Evolutionary conservation across 768 basidiomycete genomes (phyloP), one percentile per base, ranked within the genome.

Genomic region (Tylopilus felleus): DNA sequence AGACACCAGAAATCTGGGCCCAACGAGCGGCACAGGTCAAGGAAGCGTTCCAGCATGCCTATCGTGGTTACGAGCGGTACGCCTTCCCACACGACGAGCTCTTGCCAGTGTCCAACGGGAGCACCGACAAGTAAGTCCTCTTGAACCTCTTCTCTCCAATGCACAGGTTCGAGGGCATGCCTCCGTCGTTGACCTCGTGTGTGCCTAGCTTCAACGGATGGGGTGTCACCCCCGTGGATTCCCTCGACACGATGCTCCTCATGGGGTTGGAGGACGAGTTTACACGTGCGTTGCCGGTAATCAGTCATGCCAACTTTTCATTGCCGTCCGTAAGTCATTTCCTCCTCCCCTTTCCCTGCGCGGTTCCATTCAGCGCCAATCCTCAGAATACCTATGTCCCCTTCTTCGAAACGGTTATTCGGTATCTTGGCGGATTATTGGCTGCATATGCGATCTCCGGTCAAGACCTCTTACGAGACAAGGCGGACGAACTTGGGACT

Each of bases 371-470:
- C 17, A 50, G 3, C 43, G 8, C 8, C n/a, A 1, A 3, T 5
- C 28, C 6, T 74, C 51, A 51, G 60, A 68, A 58, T 70, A 59
- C 47, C 73, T 66, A 14, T 16, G 70, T 67, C 1, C 84, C 84
- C 1, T 89, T 85, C 64, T 90, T 90, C 58, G 88, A 95, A 74
- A 94, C 91, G 0, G 82, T 86, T 25, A 96, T 96, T 57, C 83
- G 94, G 19, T 87, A 95, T 60, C 84, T 97, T 1, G 94, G 93
- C 3, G 94, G 94, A 4, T 70, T 95, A 7, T 77, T 95, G 5
- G 86, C 87, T 2, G 91, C 89, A 0, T 86, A 93, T 66, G 85
- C 93, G 3, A 73, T 97, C 8, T 83, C 88, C 0, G 74, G 79
- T 1, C 77, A 93, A 47, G 67, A 74, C 2, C 65, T 88, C 10